phyloP scores from a whole-genome alignment of 2,329 filamentous ascomycete genomes.

The Sclerotinia borealis region DNA sequence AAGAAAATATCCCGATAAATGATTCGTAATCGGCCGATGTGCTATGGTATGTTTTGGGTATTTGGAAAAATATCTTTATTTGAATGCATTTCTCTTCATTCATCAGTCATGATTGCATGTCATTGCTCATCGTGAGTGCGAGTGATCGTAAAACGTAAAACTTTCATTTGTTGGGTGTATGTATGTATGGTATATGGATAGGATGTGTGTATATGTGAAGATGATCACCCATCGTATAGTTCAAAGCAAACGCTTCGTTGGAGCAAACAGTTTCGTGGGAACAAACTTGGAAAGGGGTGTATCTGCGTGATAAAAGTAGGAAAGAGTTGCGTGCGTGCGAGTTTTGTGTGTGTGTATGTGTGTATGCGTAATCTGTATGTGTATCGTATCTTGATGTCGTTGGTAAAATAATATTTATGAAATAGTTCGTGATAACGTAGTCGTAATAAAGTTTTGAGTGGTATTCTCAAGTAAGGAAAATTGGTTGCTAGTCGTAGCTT shows the following conservation, averaged over 20 bases:
- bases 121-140: constrained; percentile 12
- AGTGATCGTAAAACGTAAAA: constrained; percentile 1
- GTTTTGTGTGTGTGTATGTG: not conserved
- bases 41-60: not conserved
- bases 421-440: constrained; percentile 14
- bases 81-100: constrained; percentile 1
- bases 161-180: no score
- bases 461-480: constrained; percentile 2
- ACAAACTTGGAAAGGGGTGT: constrained; percentile 7
- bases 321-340: not conserved
- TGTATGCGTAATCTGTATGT: no score
- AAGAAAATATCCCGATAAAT: constrained; percentile 6
- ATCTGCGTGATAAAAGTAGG: constrained; percentile 1
- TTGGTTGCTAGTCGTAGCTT: constrained; percentile 13
- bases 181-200: not conserved
- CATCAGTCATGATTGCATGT: constrained; percentile 10
- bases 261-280: no score
- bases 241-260: constrained; percentile 8
- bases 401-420: constrained; percentile 9
- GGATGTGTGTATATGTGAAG: constrained; percentile 2
- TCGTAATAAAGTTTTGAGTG: constrained; percentile 8
- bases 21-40: constrained; percentile 8
- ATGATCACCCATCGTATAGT: constrained; percentile 8
- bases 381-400: not conserved
- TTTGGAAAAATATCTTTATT: not conserved